Conservation (phyloP, 768 basidiomycete species). For the Leccinum sublutescens region DNA sequence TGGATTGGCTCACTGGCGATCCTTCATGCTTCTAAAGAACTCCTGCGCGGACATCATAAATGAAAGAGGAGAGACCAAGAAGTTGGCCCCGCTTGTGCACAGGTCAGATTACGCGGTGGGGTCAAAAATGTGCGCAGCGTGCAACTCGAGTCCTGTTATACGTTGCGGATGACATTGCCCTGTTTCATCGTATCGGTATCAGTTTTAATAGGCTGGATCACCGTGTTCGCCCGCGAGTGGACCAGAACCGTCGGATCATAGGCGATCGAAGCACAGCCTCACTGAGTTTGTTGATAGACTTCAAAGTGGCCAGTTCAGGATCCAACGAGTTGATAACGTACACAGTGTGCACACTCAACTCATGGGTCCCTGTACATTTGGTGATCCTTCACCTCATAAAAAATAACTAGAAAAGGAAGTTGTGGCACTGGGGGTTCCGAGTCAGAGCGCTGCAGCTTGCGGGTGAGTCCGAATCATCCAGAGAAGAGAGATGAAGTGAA, state of each 20-base stretch:
- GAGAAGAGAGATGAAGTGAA: no score
- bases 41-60: not conserved
- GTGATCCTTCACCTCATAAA: no score
- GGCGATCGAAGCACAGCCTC: not conserved
- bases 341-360: no score
- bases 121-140: not conserved
- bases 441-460: no score
- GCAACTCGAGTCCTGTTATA: not conserved
- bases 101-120: not conserved
- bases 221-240: not conserved
- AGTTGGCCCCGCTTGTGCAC: not conserved
- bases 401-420: no score
- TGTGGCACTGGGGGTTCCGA: no score
- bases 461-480: no score
- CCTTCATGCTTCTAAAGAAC: not conserved
- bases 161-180: not conserved
- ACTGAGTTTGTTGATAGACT: not conserved
- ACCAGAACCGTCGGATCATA: not conserved
- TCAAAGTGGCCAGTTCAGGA: not conserved
- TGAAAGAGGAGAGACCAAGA: not conserved
- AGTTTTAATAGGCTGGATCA: not conserved
- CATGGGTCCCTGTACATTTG: no score
- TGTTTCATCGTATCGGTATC: not conserved
- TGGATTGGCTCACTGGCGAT: not conserved
- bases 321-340: no score